Evolutionary conservation across 352 stramenopile genomes (phyloP), one percentile per base, ranked within the genome.

Genomic region (Pythium brassicae): DNA sequence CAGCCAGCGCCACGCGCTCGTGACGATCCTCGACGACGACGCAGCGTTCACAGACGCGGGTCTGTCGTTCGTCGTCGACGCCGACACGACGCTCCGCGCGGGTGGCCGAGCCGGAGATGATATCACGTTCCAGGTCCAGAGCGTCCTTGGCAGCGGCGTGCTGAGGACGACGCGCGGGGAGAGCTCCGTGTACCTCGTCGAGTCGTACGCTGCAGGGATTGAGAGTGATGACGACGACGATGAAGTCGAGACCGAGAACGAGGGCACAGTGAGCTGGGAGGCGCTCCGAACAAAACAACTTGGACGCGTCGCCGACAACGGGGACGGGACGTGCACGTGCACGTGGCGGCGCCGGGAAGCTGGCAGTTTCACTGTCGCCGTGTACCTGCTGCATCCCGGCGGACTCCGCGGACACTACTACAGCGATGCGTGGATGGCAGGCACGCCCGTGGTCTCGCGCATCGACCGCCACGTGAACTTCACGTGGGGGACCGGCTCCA

Each of bases 21-120:
- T 94, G 19, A 89, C 74, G 19, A 89, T 94, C 49, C 52, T 86
- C 35, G 84, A 92, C 47, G 75, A 92, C 50, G 83, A 92, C 54
- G 27, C 27, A 11, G 9, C 53, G 22, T 59, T 65, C 17, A 72
- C 73, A 1, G 69, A 80, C 35, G 71, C 81, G 2, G 66, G 63
- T 22, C 40, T 77, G 32, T 76, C 77, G 6, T 72, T 71, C 15
- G 53, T 84, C 1, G 55, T 77, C 11, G 37, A 50, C n/a, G 43
- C 54, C 8, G 50, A 69, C 7, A 65, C 61, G 4, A 67, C 60
- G 14, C 50, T 83, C 4, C 35, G 61, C 32, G 55, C 62, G 47
- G 73, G 72, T 10, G 76, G 80, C 6, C 53, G 57, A 50, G 78
- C 76, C 19, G 78, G 78, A 12, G 46, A 69, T 14, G 39, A 65